These are phyloP conservation scores for Colletotrichum chlorophyti DNA, from an alignment of 2,329 filamentous ascomycete genomes.

Conservation along the genomic window DNA sequence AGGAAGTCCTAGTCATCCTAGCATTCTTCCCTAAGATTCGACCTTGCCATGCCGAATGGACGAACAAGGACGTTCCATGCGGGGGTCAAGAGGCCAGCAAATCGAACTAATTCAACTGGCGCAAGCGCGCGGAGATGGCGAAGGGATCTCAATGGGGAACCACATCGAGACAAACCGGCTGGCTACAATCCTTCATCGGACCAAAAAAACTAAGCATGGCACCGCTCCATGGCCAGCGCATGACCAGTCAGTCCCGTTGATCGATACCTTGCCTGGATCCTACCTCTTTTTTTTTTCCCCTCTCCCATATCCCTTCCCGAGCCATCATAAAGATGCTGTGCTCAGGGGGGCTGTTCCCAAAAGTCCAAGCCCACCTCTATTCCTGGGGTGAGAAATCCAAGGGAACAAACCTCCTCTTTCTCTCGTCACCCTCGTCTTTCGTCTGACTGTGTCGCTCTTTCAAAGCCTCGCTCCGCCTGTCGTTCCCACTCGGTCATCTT, in stretches of 20 bases:
- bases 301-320: not conserved
- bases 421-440: not conserved
- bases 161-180: slow-evolving; percentile 22
- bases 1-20: not conserved
- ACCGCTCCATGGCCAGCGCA: not conserved
- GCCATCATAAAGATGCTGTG: slow-evolving; percentile 20
- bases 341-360: slow-evolving; percentile 20
- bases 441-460: slow-evolving; percentile 23
- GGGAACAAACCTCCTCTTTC: slow-evolving; percentile 2
- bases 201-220: not conserved
- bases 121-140: slow-evolving; percentile 10
- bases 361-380: not conserved
- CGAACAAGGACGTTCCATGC: slow-evolving; percentile 8
- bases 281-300: no score
- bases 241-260: no score
- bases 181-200: slow-evolving; percentile 11
- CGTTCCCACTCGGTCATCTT: not conserved
- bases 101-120: slow-evolving; percentile 13
- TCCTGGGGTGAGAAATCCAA: slow-evolving; percentile 15
- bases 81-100: slow-evolving; percentile 4
- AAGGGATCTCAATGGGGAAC: not conserved
- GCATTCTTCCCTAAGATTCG: not conserved
- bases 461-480: slow-evolving; percentile 3
- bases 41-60: not conserved
- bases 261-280: no score